Percentiles rank a stretch among this genome's conserved stretches.
These are phyloP conservation scores for Colletotrichum lentis DNA, from an alignment of 2,329 filamentous ascomycete genomes.

Conservation along the genomic window DNA sequence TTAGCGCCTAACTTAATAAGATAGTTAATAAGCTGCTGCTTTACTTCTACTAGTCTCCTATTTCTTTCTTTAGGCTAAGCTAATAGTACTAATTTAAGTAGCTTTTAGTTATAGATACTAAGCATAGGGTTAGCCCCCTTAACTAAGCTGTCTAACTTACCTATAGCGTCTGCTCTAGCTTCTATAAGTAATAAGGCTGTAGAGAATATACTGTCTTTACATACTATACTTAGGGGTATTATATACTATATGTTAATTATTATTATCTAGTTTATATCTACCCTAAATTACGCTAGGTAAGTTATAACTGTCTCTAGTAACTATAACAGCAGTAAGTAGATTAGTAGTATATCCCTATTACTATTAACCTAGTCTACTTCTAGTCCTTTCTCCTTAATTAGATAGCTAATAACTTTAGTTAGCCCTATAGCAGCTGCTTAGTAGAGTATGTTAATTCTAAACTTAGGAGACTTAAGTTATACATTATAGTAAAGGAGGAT, in stretches of 20 bases:
- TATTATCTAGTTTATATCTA: neutral
- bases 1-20: neutral
- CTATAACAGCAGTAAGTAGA: neutral
- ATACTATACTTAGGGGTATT: neutral
- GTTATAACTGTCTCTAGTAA: neutral
- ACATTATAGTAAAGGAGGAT: too few species aligned
- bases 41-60: neutral
- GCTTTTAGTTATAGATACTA: neutral
- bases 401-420: too few species aligned
- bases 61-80: neutral
- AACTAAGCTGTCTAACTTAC: too few species aligned
- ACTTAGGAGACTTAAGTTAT: too few species aligned
- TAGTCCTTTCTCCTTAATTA: constrained; percentile 2
- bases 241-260: constrained; percentile 8
- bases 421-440: too few species aligned
- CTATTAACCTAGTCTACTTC: neutral
- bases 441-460: too few species aligned
- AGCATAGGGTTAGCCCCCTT: too few species aligned
- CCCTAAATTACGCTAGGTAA: neutral
- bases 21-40: neutral
- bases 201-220: neutral
- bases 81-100: neutral
- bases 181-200: too few species aligned
- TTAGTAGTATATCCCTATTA: neutral
- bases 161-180: too few species aligned